These are phyloP conservation scores for Capsicum baccatum DNA, from an alignment of 257 asterid species.

Conservation along the genomic window DNA sequence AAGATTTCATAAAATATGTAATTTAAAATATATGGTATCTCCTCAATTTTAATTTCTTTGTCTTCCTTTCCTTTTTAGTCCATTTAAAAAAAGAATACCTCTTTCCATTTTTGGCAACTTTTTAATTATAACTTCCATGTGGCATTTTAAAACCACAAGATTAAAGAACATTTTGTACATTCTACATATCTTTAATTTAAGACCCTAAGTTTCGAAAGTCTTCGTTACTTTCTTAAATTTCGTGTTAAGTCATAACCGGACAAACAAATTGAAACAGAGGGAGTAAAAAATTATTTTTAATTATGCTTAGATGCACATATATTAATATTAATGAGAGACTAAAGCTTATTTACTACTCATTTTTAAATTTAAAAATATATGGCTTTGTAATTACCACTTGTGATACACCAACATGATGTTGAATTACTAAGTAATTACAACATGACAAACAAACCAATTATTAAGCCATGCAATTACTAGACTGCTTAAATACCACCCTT, in stretches of 20 bases:
- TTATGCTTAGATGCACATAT: neutral
- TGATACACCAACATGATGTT: slow-evolving; percentile 2
- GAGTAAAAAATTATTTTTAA: neutral
- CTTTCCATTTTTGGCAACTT: neutral
- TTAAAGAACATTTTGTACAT: neutral
- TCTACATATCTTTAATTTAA: neutral
- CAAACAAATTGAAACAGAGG: neutral
- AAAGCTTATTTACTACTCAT: neutral
- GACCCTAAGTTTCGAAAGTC: neutral
- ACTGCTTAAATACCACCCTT: neutral
- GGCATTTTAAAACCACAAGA: no score
- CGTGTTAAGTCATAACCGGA: neutral
- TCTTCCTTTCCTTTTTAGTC: no score
- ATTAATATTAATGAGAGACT: neutral
- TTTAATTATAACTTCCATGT: no score
- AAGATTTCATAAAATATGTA: neutral
- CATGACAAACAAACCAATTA: neutral
- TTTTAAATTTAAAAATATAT: neutral
- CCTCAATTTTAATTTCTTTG: no score
- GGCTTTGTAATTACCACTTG: neutral
- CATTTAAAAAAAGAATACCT: no score
- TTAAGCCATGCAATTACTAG: neutral
- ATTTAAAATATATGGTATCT: neutral
- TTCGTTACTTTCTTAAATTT: neutral
- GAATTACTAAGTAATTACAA: neutral